Evolutionary conservation across 2,329 filamentous ascomycete genomes (phyloP).

Genomic region (Fusarium nodosum): DNA sequence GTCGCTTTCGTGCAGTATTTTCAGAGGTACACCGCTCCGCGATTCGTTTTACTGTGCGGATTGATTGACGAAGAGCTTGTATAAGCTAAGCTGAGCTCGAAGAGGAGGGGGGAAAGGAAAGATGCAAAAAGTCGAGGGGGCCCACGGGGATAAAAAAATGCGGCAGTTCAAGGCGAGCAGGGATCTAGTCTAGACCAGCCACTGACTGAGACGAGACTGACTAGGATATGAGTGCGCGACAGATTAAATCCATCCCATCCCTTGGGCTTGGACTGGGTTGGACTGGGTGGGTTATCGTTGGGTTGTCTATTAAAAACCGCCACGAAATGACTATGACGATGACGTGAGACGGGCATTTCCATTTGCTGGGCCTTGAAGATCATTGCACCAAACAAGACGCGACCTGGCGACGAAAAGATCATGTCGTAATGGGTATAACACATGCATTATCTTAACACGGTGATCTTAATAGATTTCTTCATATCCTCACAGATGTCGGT

Average conservation of each 20-base stretch:
- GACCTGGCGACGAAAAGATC: not conserved
- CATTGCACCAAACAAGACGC: slow-evolving; percentile 10
- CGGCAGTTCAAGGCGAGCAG: not conserved
- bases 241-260: slow-evolving; percentile 12
- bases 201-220: slow-evolving; percentile 13
- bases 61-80: slow-evolving; percentile 11
- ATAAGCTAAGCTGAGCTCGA: slow-evolving; percentile 11
- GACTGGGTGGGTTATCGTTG: not conserved
- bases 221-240: slow-evolving; percentile 14
- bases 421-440: slow-evolving; percentile 21
- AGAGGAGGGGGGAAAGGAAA: slow-evolving; percentile 3
- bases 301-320: slow-evolving; percentile 25
- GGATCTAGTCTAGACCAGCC: slow-evolving; percentile 3
- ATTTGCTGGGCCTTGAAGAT: slow-evolving; percentile 31
- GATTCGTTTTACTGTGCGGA: slow-evolving; percentile 5
- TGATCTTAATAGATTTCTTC: not conserved
- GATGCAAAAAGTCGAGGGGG: slow-evolving; percentile 9
- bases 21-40: not conserved
- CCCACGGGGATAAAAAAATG: slow-evolving; percentile 16
- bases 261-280: not conserved
- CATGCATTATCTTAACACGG: not conserved
- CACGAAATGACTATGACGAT: slow-evolving; percentile 40
- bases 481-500: not conserved
- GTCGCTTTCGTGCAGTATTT: slow-evolving; percentile 7
- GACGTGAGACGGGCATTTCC: slow-evolving; percentile 44